A percentile compares a stretch with the other conserved stretches of the same genome.
These are phyloP conservation scores for Guadua angustifolia DNA, from an alignment of 176 grass and related monocot species.

Conservation along the genomic window DNA sequence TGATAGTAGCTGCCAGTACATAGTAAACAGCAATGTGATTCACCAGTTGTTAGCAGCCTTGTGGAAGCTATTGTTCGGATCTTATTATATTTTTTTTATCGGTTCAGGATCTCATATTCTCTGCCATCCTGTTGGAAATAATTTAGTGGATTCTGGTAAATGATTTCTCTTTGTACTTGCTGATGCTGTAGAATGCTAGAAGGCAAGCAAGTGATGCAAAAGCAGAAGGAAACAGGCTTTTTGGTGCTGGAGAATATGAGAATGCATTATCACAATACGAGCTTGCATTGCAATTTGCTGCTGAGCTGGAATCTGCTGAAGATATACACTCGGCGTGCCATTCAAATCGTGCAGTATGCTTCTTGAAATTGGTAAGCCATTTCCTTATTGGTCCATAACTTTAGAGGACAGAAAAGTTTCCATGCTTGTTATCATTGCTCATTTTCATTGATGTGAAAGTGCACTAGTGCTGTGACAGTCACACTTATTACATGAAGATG, in stretches of 20 bases:
- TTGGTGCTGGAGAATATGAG: slow-evolving; percentile 66
- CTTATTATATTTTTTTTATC: slow-evolving; percentile 2
- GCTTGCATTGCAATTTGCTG: slow-evolving; percentile 70
- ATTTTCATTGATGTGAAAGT: slow-evolving; percentile 32
- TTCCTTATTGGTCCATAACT: not conserved
- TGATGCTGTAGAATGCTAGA: slow-evolving; percentile 58
- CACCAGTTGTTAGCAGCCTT: not conserved
- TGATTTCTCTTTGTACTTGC: slow-evolving; percentile 23
- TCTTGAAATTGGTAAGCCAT: slow-evolving; percentile 73
- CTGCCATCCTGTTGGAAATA: not conserved
- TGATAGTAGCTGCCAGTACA: not conserved
- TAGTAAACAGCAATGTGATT: not conserved
- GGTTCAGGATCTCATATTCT: not conserved
- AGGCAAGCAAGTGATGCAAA: slow-evolving; percentile 89
- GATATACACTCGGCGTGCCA: slow-evolving; percentile 76
- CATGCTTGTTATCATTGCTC: not conserved
- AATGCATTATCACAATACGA: slow-evolving; percentile 76
- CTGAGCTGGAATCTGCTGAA: slow-evolving; percentile 70
- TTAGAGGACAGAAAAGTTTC: not conserved
- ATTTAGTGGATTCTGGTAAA: slow-evolving; percentile 21
- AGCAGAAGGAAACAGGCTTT: slow-evolving; percentile 82
- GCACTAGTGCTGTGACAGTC: not conserved
- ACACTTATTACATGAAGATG: not conserved
- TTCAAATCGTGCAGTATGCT: slow-evolving; percentile 86
- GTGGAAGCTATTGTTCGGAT: not conserved